Evolutionary conservation across 78 protist genomes (phyloP).

Genomic region (Bodo saltans): DNA sequence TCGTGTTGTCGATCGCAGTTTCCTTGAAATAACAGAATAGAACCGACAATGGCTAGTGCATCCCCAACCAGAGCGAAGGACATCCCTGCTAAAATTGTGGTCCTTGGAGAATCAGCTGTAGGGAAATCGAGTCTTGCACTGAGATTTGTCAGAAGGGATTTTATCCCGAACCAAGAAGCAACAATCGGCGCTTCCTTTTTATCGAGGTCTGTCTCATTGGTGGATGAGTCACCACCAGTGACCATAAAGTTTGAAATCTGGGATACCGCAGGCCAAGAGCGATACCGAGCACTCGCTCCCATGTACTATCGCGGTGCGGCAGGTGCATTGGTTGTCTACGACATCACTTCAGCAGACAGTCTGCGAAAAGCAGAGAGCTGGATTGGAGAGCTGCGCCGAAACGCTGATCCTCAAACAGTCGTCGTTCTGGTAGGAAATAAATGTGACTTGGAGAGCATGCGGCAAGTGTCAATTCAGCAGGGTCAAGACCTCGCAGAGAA

Average conservation of each 20-base stretch:
- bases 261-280: constrained; percentile 69
- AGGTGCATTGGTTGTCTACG: constrained; percentile 48
- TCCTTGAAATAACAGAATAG: too few relatives aligned
- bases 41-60: too few relatives aligned
- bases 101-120: constrained; percentile 89
- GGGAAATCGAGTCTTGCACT: constrained; percentile 64
- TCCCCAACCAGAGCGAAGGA: too few relatives aligned
- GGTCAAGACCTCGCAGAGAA: constrained; percentile 62
- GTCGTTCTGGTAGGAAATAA: constrained; percentile 97
- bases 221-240: background rate
- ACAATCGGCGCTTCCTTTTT: constrained; percentile 50
- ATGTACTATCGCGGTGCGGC: constrained; percentile 58
- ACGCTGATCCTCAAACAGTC: constrained; percentile 86
- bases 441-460: constrained; percentile 65
- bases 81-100: constrained; percentile 61
- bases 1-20: too few relatives aligned
- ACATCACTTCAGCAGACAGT: constrained; percentile 41
- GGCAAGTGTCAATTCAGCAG: constrained; percentile 31
- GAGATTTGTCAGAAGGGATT: constrained; percentile 29
- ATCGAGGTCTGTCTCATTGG: constrained; percentile 25
- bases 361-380: constrained; percentile 86
- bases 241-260: constrained; percentile 48
- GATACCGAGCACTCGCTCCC: constrained; percentile 42
- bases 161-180: constrained; percentile 47
- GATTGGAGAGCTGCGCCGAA: constrained; percentile 94